Percentiles rank a stretch among this genome's conserved stretches.
These are phyloP conservation scores for Sugiyamaella xylanicola DNA, from an alignment of 1,139 yeast genomes.

Conservation along the genomic window DNA sequence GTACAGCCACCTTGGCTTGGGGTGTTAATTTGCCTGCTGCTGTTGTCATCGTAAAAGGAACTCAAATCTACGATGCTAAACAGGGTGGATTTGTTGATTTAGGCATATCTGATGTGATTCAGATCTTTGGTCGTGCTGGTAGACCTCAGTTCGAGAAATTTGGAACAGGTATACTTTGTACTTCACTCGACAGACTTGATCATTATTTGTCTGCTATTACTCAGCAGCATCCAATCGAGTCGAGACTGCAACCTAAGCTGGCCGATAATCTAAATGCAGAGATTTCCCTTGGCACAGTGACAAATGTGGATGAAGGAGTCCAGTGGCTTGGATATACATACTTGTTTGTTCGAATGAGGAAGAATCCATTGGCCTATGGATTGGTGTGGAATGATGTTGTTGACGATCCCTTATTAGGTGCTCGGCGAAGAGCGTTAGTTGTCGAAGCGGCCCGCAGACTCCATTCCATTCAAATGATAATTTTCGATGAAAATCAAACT, in stretches of 20 bases:
- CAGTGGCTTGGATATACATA: slow-evolving; percentile 98
- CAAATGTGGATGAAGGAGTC: slow-evolving; percentile 91
- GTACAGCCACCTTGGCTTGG: slow-evolving; percentile 99
- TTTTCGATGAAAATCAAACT: slow-evolving; percentile 75
- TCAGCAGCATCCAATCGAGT: slow-evolving; percentile 96
- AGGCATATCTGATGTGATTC: slow-evolving; percentile 95
- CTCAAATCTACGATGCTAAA: slow-evolving; percentile 92
- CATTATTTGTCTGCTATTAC: slow-evolving; percentile 85
- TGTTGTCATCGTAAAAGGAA: slow-evolving; percentile 93
- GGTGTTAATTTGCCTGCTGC: slow-evolving; percentile 99
- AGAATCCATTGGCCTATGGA: slow-evolving; percentile 93
- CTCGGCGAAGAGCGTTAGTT: slow-evolving; percentile 73
- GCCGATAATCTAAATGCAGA: slow-evolving; percentile 96
- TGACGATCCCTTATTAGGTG: slow-evolving; percentile 79
- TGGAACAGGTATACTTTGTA: slow-evolving; percentile 91
- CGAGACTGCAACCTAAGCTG: slow-evolving; percentile 71
- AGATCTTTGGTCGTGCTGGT: slow-evolving; percentile 99
- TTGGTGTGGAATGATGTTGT: slow-evolving; percentile 82
- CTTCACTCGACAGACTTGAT: slow-evolving; percentile 77
- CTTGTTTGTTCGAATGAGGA: slow-evolving; percentile 89
- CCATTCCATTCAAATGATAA: slow-evolving; percentile 87
- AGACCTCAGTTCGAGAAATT: slow-evolving; percentile 93
- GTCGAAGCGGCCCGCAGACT: slow-evolving; percentile 77
- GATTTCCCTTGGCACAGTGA: slow-evolving; percentile 91
- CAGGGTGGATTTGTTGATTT: slow-evolving; percentile 93